Percentiles rank a stretch among this genome's conserved stretches.
Conservation (phyloP, 2,329 filamentous ascomycete species). For the Penicillium corylophilum region DNA sequence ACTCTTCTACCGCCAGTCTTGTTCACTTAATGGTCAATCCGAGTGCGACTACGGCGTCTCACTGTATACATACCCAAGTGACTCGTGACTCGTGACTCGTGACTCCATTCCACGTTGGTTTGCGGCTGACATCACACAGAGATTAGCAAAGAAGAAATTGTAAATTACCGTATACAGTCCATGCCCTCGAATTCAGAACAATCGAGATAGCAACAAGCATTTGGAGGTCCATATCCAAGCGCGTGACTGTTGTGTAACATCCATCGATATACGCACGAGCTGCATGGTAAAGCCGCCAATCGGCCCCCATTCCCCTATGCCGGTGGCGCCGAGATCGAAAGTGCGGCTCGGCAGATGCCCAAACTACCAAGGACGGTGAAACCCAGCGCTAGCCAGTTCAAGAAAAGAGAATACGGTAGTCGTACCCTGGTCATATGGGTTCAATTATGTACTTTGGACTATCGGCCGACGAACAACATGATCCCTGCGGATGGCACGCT, state of each 20-base stretch:
- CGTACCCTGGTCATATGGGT: not conserved
- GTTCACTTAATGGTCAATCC: not conserved
- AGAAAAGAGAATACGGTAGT: not conserved
- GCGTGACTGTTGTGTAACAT: conserved; percentile 5
- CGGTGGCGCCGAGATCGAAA: conserved; percentile 6
- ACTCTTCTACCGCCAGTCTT: not conserved
- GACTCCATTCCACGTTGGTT: not conserved
- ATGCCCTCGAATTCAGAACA: not conserved
- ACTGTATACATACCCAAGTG: conserved; percentile 11
- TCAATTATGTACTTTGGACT: not conserved
- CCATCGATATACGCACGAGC: conserved; percentile 6
- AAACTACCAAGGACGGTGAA: not conserved
- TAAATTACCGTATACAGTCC: not conserved
- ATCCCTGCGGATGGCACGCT: conserved; percentile 1
- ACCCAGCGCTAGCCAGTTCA: not conserved
- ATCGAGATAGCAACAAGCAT: not conserved
- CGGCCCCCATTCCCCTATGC: conserved; percentile 3
- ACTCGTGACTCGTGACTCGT: not conserved
- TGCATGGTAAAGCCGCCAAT: conserved; percentile 15
- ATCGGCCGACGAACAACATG: conserved; percentile 1
- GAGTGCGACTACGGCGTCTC: not conserved
- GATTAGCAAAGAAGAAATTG: too few relatives aligned
- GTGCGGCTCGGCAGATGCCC: conserved; percentile 10
- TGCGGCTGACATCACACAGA: not conserved
- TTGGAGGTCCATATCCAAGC: not conserved